These are phyloP conservation scores for Aspergillus uvarum DNA, from an alignment of 2,329 filamentous ascomycete species.

Conservation along the genomic window DNA sequence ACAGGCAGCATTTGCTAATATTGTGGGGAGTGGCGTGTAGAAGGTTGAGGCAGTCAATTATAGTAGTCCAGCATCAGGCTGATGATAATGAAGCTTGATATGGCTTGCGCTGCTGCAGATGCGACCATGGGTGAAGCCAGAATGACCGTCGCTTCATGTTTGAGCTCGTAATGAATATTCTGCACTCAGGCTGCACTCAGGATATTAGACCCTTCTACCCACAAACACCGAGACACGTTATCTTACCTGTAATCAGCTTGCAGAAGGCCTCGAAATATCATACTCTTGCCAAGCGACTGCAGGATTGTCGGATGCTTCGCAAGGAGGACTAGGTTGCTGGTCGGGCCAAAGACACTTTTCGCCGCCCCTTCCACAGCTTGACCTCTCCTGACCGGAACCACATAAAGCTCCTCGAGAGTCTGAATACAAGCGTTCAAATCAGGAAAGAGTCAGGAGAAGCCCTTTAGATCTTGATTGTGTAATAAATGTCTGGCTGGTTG, in stretches of 20 bases:
- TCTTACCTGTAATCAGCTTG: too few relatives aligned
- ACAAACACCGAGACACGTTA: too few relatives aligned
- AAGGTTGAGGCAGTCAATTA: too few relatives aligned
- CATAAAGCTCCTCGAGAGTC: not conserved
- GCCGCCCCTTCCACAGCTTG: not conserved
- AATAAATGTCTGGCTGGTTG: not conserved
- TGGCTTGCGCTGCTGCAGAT: constrained; percentile 30
- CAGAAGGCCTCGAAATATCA: not conserved
- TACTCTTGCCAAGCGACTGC: not conserved
- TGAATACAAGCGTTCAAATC: not conserved
- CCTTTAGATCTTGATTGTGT: too few relatives aligned
- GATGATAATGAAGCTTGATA: too few relatives aligned
- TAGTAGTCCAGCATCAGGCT: too few relatives aligned
- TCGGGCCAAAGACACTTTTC: not conserved
- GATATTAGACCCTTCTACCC: too few relatives aligned
- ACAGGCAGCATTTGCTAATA: not conserved
- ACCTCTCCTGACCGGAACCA: not conserved
- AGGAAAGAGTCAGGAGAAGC: not conserved
- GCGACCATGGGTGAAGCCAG: constrained; percentile 36
- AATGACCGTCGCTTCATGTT: constrained; percentile 11
- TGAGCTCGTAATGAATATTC: not conserved
- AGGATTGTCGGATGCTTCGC: too few relatives aligned
- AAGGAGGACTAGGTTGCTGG: not conserved
- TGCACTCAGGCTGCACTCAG: not conserved
- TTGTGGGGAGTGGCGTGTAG: too few relatives aligned